Base-by-base conservation (phyloP, 768 basidiomycete genomes). In the Podaxis sp. region DNA sequence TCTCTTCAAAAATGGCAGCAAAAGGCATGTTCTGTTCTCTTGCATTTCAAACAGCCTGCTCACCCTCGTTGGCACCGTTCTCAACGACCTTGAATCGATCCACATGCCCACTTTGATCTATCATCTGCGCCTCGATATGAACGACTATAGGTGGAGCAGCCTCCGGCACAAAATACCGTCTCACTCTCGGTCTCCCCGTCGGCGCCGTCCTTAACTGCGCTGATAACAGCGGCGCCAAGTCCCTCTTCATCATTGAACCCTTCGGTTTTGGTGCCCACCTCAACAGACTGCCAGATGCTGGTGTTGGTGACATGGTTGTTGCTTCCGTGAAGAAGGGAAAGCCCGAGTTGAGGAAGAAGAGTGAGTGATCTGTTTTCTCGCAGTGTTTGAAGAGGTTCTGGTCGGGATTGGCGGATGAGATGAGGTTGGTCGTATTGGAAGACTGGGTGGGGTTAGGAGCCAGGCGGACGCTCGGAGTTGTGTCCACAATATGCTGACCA, bases 321-420 rank as follows among this genome's bases (percentile, higher is more conserved):
- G 94, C 93, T 63, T 94, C 92, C 58, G 97, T 99, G 73, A 99
- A 99, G 87, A 99, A 99, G 86, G 97, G 97, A 77, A 99, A 99
- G 83, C 97, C 97, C 39, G 97, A 99, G 80, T 80, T 99, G 75
- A 89, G 97, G 80, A 99, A 99, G 85, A 99, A 99, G 85, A 96
- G 95, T 96, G 75, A 72, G 95, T 84, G 4, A 63, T 52, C 22
- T 46, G 17, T 46, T 19, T 44, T 51, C 19, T 51, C 49, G 11
- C 26, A 5, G 22, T 24, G 9, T 51, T 28, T 33, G 33, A 33
- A 33, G 22, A n/a, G 48, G 4, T 6, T 24, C 11, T 44, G 52
- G 38, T 49, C 61, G 55, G 44, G 40, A 38, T 63, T 19, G 36
- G 12, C 11, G 13, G 26, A 17, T 15, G 64, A 52, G 26, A 53